These are phyloP conservation scores for Phialophora tarda DNA, from an alignment of 2,329 filamentous ascomycete species.

Conservation along the genomic window DNA sequence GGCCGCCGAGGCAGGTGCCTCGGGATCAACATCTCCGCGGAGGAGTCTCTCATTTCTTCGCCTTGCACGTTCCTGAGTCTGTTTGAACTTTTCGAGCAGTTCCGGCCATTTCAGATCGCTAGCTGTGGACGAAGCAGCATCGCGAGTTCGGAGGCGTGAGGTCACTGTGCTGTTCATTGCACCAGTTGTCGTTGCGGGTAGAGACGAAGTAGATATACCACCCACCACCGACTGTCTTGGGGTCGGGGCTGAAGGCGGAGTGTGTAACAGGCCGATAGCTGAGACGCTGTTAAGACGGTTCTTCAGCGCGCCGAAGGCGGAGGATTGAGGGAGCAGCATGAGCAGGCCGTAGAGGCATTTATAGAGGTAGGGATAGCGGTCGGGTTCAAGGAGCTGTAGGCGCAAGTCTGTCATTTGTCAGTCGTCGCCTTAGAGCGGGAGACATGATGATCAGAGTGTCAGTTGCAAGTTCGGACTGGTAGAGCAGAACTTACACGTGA, in stretches of 20 bases:
- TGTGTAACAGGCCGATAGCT: slow-evolving; percentile 93
- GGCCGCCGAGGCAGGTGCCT: slow-evolving; percentile 16
- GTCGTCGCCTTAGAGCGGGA: slow-evolving; percentile 28
- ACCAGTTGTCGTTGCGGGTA: slow-evolving; percentile 16
- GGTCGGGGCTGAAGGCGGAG: slow-evolving; percentile 60
- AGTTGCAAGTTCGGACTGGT: not conserved
- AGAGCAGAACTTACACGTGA: slow-evolving; percentile 74
- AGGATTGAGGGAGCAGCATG: slow-evolving; percentile 98
- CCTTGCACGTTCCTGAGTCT: slow-evolving; percentile 84
- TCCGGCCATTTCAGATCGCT: slow-evolving; percentile 84
- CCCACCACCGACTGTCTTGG: slow-evolving; percentile 35
- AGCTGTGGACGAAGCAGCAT: slow-evolving; percentile 12
- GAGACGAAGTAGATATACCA: slow-evolving; percentile 26
- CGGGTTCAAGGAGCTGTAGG: slow-evolving; percentile 91
- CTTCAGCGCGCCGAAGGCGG: slow-evolving; percentile 93
- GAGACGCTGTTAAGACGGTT: slow-evolving; percentile 96
- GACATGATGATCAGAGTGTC: slow-evolving; percentile 2
- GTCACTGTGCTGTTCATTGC: slow-evolving; percentile 18
- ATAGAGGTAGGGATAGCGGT: slow-evolving; percentile 92
- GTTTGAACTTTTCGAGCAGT: slow-evolving; percentile 90
- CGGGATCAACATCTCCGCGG: slow-evolving; percentile 31
- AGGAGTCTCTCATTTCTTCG: slow-evolving; percentile 37
- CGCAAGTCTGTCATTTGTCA: slow-evolving; percentile 72
- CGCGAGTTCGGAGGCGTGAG: slow-evolving; percentile 33
- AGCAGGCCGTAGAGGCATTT: slow-evolving; percentile 96